Evolutionary conservation across 176 grass and related monocot species (phyloP), one percentile per base, ranked within the genome.

Genomic region (Avena insularis): DNA sequence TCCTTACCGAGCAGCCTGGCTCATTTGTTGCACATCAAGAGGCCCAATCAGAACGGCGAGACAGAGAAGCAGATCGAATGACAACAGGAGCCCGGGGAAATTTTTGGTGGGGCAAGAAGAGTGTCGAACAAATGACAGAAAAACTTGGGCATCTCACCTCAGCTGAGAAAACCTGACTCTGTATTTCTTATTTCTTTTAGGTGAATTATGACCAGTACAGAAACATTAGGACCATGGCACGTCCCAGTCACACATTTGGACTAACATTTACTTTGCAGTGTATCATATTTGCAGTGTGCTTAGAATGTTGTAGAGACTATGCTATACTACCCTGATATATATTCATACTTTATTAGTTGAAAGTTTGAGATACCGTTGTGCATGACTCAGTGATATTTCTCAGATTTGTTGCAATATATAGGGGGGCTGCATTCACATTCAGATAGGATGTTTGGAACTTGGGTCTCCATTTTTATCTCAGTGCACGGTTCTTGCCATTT

Each of bases 1-100:
- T 99, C 88, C 92, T 96, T 86, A 93, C 89, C 10, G 97, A 99
- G 85, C 93, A 88, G 23, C 94, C 94, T 75, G 94, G 87, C 9
- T 86, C 45, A 1, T 79, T 78, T 27, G 83, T 88, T 74, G 84
- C 56, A 47, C 89, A 94, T 31, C 90, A 90, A n/a, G 94, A 97
- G 80, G 97, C 83, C 7, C 90, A 96, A 78, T 94, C 92, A 29
- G 92, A 92, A 82, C 72, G 94, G 73, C 87, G 92, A 77, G 86
- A 89, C 14, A 85, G 83, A 23, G 89, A 80, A 76, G 78, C 23
- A 12, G 87, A 88, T 87, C 82, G 87, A 69, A 83, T 48, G 62
- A 80, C 78, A 81, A 36, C 88, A 59, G 77, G 31, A 40, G 83
- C 81, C 11, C 73, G 62, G 1, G 91, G 35, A 86, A 75, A 84